Conservation (phyloP, 768 basidiomycete genomes). For the Trametes punicea region DNA sequence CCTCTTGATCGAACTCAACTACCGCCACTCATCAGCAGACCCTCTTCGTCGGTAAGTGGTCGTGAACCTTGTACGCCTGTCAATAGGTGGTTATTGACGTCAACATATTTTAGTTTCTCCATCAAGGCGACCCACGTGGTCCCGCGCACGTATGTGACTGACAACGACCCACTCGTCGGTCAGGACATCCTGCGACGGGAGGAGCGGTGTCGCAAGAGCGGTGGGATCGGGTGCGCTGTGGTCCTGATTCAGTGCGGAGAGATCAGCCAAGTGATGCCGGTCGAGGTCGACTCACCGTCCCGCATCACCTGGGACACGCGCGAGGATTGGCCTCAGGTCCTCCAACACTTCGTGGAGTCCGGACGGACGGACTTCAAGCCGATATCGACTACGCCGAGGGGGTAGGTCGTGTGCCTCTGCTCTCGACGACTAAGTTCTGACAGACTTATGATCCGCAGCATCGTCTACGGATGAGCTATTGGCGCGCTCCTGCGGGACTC, state of each 20-base stretch:
- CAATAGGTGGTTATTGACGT: conserved; percentile 11
- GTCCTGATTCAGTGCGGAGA: conserved; percentile 75
- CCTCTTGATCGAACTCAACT: conserved; percentile 65
- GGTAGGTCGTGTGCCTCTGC: conserved; percentile 50
- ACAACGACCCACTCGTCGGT: conserved; percentile 65
- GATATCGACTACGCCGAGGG: conserved; percentile 72
- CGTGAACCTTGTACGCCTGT: background rate
- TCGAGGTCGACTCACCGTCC: conserved; percentile 76
- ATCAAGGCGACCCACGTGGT: conserved; percentile 68
- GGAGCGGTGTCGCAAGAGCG: conserved; percentile 69
- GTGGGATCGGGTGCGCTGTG: conserved; percentile 73
- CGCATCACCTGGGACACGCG: conserved; percentile 75
- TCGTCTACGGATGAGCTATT: conserved; percentile 29
- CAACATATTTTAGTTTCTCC: conserved; percentile 49
- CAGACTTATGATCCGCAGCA: conserved; percentile 4
- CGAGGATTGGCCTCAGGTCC: conserved; percentile 69
- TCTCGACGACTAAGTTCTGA: background rate
- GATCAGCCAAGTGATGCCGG: conserved; percentile 81
- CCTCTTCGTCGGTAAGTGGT: conserved; percentile 59
- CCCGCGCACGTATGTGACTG: conserved; percentile 63
- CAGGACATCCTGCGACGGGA: conserved; percentile 77
- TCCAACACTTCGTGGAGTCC: conserved; percentile 66
- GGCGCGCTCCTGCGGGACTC: background rate
- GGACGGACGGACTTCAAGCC: conserved; percentile 79
- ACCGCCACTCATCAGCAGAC: conserved; percentile 50